Evolutionary conservation across 2,329 filamentous ascomycete genomes (phyloP), one percentile per base, ranked within the genome.

Genomic region (Microdochium bolleyi): DNA sequence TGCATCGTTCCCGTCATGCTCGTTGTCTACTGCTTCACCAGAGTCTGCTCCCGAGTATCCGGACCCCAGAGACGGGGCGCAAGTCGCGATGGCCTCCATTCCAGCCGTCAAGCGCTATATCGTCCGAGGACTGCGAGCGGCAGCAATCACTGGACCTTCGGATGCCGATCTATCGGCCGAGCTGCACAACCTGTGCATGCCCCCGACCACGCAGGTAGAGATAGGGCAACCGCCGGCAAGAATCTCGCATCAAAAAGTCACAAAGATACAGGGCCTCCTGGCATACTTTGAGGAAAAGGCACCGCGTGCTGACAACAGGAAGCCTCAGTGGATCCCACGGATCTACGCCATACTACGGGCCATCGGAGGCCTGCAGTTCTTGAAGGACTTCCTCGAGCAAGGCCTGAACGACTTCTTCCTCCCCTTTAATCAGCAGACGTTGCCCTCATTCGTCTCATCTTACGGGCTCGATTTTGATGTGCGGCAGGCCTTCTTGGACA

Each of bases 311-410:
- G 54, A 32, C 22, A 21, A 54, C 16, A 22, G 22, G n/a, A 24
- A 24, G 41, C 57, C 56, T 54, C 13, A 34, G 10, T 30, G 13
- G 14, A 50, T 50, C 32, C 57, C 57, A 19, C 52, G 54, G 27
- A 51, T 53, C 8, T 59, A 56, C 49, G 54, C 54, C 37, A 59
- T 59, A n/a, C 56, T 59, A 10, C 50, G 27, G 19, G 53, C 32
- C 16, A 56, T 59, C 24, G 38, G 34, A 19, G 53, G 38, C 21
- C 41, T 50, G 8, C 49, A 51, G 9, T 51, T 55, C 16, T 55
- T 59, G 53, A 53, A 55, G 25, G 49, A 53, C 9, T 59, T 59
- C 48, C 52, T 53, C 16, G n/a, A 53, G 21, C 37, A 53, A 14
- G 24, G 48, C 21, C 46, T 54, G 14, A 59, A 32, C 32, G 57